Base-by-base conservation (phyloP, 1,284 basidiomycete species). In the Anthracocystis setariae region DNA sequence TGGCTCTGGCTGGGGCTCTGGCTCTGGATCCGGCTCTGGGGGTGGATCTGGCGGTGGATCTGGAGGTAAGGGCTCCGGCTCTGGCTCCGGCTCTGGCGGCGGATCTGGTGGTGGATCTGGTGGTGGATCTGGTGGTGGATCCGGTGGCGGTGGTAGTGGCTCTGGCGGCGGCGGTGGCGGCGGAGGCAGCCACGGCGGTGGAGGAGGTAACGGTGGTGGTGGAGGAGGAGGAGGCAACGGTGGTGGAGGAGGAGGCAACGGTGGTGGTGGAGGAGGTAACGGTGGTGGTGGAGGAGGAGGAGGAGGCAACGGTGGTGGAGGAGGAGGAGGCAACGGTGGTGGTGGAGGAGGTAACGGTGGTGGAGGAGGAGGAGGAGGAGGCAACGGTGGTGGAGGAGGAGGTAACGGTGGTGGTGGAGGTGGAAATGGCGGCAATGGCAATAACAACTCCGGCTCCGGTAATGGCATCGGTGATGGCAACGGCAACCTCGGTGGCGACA, bases 391-490 rank as follows among this genome's bases (percentile, higher is more conserved):
- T 3, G 49, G 49, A 24, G 38, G 33, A 9, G 48, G 48, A 10
- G 42, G 45, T n/a, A 33, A 27, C 23, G 18, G n/a, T 33, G 43
- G 51, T 17, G 46, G 39, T 17, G 39, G 39, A 0, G 29, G 38
- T 23, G 29, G 24, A 4, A 17, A 18, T 29, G 49, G 38, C 21
- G 53, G 53, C 18, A 65, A 65, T 20, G 62, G 62, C 13, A 59
- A 54, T 38, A 21, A 23, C 46, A 58, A 58, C 29, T 45, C 50
- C 2, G 62, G 62, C 12, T 25, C 42, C 8, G 20, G 23, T 8
- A 40, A 64, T 33, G 61, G 61, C 5, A 38, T 55, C 20, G 46
- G 23, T 18, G 29, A 51, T 21, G 56, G 50, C 5, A 48, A 53
- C 20, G 29, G 46, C 33, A 62, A 62, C 43, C 23, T 35, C 13